phyloP scores from a whole-genome alignment of 768 basidiomycete genomes.

The Tricholoma saponaceum region DNA sequence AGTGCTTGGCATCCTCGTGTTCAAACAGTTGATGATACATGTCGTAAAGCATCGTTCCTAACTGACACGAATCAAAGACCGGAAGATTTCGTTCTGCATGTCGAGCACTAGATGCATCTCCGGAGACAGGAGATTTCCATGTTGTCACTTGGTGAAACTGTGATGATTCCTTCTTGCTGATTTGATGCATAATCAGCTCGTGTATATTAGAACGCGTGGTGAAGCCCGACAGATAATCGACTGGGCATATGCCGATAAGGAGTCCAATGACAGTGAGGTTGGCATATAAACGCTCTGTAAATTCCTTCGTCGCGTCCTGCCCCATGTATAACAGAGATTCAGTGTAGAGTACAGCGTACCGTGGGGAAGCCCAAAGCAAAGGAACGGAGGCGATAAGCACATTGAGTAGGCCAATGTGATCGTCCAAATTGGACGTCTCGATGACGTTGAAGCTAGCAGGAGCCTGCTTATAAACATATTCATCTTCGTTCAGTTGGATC shows the following conservation, averaged over 20 bases:
- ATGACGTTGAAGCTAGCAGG: slow-evolving; percentile 34
- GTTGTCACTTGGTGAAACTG: slow-evolving; percentile 34
- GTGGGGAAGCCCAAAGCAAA: slow-evolving; percentile 15
- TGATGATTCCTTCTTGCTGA: neutral
- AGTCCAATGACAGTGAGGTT: slow-evolving; percentile 30
- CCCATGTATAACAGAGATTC: slow-evolving; percentile 23
- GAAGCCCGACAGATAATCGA: slow-evolving; percentile 31
- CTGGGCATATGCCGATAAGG: slow-evolving; percentile 31
- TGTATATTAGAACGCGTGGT: slow-evolving; percentile 31
- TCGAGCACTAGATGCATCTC: slow-evolving; percentile 15
- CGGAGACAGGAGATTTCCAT: slow-evolving; percentile 31
- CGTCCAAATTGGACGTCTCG: slow-evolving; percentile 37
- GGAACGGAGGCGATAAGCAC: slow-evolving; percentile 28
- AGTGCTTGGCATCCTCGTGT: slow-evolving; percentile 25
- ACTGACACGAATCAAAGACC: slow-evolving; percentile 19
- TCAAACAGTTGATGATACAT: slow-evolving; percentile 35
- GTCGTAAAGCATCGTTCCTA: slow-evolving; percentile 33
- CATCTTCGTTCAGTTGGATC: slow-evolving; percentile 23
- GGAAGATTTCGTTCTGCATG: slow-evolving; percentile 3
- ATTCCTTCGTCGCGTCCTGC: slow-evolving; percentile 26
- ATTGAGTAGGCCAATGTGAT: slow-evolving; percentile 35
- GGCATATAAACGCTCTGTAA: slow-evolving; percentile 25
- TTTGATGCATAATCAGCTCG: slow-evolving; percentile 19
- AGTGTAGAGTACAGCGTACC: slow-evolving; percentile 24
- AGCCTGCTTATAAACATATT: slow-evolving; percentile 17